Evolutionary conservation across 169 alveolate genomes (phyloP).

Genomic region (Plasmodium ovale): DNA sequence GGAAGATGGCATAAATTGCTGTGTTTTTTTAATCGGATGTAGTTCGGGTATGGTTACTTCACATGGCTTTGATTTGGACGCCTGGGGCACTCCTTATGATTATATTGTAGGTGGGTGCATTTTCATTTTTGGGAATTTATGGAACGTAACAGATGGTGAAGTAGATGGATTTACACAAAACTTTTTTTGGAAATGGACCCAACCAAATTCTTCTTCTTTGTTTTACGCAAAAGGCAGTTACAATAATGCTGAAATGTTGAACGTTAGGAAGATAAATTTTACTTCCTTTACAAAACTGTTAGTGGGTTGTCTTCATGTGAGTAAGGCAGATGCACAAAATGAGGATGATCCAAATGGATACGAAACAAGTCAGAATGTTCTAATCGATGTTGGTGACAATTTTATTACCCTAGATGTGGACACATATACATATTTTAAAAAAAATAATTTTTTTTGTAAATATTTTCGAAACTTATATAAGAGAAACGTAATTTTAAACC

Average conservation of each 20-base stretch:
- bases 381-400: conserved; percentile 40
- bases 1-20: conserved; percentile 69
- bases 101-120: conserved; percentile 80
- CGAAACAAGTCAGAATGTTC: background rate
- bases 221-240: conserved; percentile 46
- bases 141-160: conserved; percentile 84
- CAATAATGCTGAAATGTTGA: conserved; percentile 7
- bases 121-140: conserved; percentile 80
- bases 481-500: conserved; percentile 22
- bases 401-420: conserved; percentile 44
- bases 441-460: conserved; percentile 54
- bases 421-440: conserved; percentile 33
- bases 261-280: conserved; percentile 14
- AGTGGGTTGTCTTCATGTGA: background rate
- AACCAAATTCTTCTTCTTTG: conserved; percentile 77
- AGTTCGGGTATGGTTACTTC: conserved; percentile 81
- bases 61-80: conserved; percentile 73
- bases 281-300: conserved; percentile 25
- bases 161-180: conserved; percentile 80
- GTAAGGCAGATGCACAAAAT: background rate
- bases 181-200: conserved; percentile 85
- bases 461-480: conserved; percentile 45
- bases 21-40: conserved; percentile 82
- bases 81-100: conserved; percentile 78
- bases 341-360: background rate